A percentile compares a stretch with the other conserved stretches of the same genome.
phyloP scores from a whole-genome alignment of 345 rosid species.

The Gossypium thurberi region DNA sequence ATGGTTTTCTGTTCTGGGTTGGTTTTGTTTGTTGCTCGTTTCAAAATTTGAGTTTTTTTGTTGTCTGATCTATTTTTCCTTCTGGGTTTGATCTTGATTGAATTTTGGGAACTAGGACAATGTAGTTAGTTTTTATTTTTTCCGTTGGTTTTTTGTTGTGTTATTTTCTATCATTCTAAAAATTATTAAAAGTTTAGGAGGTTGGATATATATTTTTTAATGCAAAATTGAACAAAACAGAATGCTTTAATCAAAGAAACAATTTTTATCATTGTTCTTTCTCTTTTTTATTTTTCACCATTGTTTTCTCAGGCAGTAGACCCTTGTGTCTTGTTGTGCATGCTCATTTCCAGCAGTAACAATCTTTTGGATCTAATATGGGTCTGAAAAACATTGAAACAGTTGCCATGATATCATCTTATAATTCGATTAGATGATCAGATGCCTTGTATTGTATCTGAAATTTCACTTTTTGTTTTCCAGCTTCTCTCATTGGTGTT shows the following conservation, averaged over 20 bases:
- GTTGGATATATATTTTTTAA: not conserved
- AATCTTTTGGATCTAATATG: not conserved
- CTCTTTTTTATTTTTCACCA: not conserved
- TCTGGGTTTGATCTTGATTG: constrained; percentile 13
- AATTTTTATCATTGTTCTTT: not conserved
- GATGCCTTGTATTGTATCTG: not conserved
- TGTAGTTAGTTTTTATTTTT: not conserved
- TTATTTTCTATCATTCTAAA: not conserved
- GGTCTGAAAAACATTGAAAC: not conserved
- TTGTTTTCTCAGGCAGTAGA: not conserved
- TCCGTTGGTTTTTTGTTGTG: not conserved
- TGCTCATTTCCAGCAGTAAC: not conserved
- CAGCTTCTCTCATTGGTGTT: not conserved
- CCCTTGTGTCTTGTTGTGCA: not conserved
- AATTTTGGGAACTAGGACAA: not conserved
- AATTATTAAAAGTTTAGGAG: not conserved
- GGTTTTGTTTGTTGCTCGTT: not conserved
- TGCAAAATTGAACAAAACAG: not conserved
- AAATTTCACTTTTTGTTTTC: not conserved
- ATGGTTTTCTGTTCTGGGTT: not conserved
- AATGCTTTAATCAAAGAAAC: constrained; percentile 1
- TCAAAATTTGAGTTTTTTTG: not conserved
- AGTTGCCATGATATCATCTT: not conserved
- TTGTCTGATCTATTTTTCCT: not conserved
- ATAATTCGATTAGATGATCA: not conserved